Base-by-base conservation (phyloP, 306 rosid genomes). In the Acacia confusa region DNA sequence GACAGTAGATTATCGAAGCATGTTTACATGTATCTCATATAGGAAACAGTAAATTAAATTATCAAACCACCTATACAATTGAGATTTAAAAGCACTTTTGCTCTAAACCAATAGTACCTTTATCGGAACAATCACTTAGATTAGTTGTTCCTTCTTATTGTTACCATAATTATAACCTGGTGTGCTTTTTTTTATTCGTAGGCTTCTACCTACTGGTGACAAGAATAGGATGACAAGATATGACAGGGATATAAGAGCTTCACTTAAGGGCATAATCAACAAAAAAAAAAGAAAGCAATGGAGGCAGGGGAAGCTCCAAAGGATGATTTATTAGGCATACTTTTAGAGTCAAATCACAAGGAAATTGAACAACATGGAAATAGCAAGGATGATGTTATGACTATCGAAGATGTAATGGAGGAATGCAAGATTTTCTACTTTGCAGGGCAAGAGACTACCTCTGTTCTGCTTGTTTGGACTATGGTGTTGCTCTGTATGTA, bases 371-470 rank as follows among this genome's bases (percentile, higher is more conserved):
- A 84, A 71, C 77, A 86, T 8, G 89, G 88, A 68, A 75, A 80
- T 70, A 71, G 28, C 1, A 91, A 87, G 72, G 79, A 81, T 6
- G 73, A 50, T 36, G 91, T 91, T 22, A 78, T 91, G 89, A 86
- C 63, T 17, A 57, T 79, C 34, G 53, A 88, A 14, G 92, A 91
- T 7, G 86, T 91, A 7, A 76, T 89, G 0, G 85, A 78, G 9
- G 93, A 91, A 69, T 91, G 91, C 80, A 88, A 88, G 58, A 30
- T 70, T n/a, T 88, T 90, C 75, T 90, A 86, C 84, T 43, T 90
- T 52, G 91, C 88, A 1, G 93, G 93, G 12, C 90, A 91, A 57
- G 95, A 89, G 12, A 89, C 95, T 24, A 89, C 92, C 1, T 80
- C 93, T 2, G 73, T 12, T 19, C 53, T 89, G 52, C 86, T 91